Base-by-base conservation (phyloP, 192 early-diverging fungal genomes). In the Gamsiella multidivaricata region DNA sequence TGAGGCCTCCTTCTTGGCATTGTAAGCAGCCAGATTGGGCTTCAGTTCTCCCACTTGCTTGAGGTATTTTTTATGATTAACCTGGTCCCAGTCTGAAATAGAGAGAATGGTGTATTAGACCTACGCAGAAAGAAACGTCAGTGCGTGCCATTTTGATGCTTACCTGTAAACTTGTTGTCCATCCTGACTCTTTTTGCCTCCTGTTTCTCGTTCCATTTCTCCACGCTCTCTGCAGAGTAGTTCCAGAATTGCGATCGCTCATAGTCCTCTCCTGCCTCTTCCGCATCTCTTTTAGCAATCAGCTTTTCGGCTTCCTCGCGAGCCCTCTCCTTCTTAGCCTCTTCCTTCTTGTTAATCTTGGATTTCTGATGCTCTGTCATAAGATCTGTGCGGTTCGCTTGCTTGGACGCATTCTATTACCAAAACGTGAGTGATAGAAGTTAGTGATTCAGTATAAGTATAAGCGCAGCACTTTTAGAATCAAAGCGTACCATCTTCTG, bases 31-130 rank as follows among this genome's bases (percentile, higher is more conserved):
- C 64, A 97, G 60, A 69, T 98, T 89, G 3, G 96, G 97, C 71
- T 94, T 96, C 22, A 99, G 82, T 15, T 92, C 91, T 22, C 82
- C 83, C 1, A 94, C 89, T 42, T 92, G 84, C 8, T 89, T 87
- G 33, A 91, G 80, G 80, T 99, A 99, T 72, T 97, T 97, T 54
- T 94, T 94, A 25, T 90, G 88, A 34, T 95, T 92, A 39, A 91
- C 87, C 70, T 98, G 96, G 18, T 85, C 81, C 70, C 91, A 95
- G 58, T 94, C 93, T 92, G 65, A 5, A 41, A 17, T 52, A 18
- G 12, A 33, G 47, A 64, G 31, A 25, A 39, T 64, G n/a, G n/a
- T n/a, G 25, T 31, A 54, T 3, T 43, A 41, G 37, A 69, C 43
- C 68, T 26, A 28, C 43, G 11, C 12, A 49, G n/a, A 41, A 47